Percentiles rank a stretch among this genome's conserved stretches.
phyloP scores from a whole-genome alignment of 2,329 filamentous ascomycete genomes.

The Beauveria pseudobassiana region DNA sequence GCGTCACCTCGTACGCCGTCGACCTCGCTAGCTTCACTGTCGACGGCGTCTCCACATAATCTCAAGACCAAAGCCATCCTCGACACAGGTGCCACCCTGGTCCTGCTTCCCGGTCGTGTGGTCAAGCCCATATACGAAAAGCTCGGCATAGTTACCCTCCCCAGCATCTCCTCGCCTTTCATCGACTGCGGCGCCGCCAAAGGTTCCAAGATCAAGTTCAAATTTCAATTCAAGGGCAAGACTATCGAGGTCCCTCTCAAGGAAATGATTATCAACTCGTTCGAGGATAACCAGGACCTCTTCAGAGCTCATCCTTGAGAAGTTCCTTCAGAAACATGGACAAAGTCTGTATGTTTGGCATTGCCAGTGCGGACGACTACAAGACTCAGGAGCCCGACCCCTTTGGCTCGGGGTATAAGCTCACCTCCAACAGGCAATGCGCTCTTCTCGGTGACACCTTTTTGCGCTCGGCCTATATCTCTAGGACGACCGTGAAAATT shows the following conservation, averaged over 20 bases:
- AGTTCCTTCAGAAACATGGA: slow-evolving; percentile 30
- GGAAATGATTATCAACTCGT: slow-evolving; percentile 43
- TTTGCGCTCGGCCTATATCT: slow-evolving; percentile 49
- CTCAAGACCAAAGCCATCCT: slow-evolving; percentile 53
- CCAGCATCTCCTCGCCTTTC: slow-evolving; percentile 36
- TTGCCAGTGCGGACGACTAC: slow-evolving; percentile 35
- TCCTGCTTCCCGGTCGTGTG: slow-evolving; percentile 57
- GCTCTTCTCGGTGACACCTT: slow-evolving; percentile 54
- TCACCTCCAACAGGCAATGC: too few species aligned
- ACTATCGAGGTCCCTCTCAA: slow-evolving; percentile 43
- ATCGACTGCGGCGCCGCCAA: slow-evolving; percentile 42
- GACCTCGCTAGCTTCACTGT: slow-evolving; percentile 32
- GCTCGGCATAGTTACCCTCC: slow-evolving; percentile 37
- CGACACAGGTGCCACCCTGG: slow-evolving; percentile 66
- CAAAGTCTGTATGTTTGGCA: slow-evolving; percentile 46
- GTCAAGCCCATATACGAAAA: slow-evolving; percentile 42
- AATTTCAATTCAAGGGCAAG: slow-evolving; percentile 22
- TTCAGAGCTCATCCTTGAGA: slow-evolving; percentile 27
- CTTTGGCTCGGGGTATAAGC: too few species aligned
- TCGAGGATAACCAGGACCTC: slow-evolving; percentile 31
- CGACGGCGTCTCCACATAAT: slow-evolving; percentile 23
- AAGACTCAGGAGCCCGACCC: slow-evolving; percentile 14
- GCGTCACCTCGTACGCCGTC: slow-evolving; percentile 32
- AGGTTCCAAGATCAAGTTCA: slow-evolving; percentile 36
- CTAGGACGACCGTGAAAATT: too few species aligned